These are phyloP conservation scores for Casaregolazyma lundiana DNA, from an alignment of 1,139 yeast species.

Conservation along the genomic window DNA sequence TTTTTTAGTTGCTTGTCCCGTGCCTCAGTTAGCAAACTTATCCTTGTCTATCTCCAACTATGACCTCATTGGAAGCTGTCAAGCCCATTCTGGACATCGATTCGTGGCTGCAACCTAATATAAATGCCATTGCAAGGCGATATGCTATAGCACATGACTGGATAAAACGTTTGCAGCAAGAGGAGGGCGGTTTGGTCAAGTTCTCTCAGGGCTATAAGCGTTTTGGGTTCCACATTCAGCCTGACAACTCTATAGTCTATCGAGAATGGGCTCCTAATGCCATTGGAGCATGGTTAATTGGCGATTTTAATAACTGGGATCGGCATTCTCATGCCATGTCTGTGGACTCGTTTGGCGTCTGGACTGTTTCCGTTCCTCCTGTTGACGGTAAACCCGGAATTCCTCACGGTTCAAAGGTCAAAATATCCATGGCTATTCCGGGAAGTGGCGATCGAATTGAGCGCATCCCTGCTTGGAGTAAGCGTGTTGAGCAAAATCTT, in stretches of 20 bases:
- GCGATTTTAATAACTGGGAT: conserved; percentile 89
- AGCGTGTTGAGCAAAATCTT: conserved; percentile 67
- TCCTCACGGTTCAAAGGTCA: conserved; percentile 75
- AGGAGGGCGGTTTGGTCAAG: conserved; percentile 45
- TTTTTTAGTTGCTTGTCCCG: not conserved
- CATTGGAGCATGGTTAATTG: conserved; percentile 63
- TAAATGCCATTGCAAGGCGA: conserved; percentile 54
- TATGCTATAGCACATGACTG: conserved; percentile 55
- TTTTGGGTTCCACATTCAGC: conserved; percentile 71
- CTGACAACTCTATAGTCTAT: conserved; percentile 53
- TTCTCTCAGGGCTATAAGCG: conserved; percentile 59
- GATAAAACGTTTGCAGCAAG: conserved; percentile 42
- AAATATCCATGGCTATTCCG: conserved; percentile 61
- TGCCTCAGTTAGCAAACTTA: not conserved
- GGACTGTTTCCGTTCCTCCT: conserved; percentile 52
- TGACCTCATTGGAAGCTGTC: conserved; percentile 5
- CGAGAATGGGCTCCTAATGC: conserved; percentile 93
- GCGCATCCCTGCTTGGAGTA: conserved; percentile 86
- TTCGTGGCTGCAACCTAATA: conserved; percentile 83
- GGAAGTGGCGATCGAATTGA: conserved; percentile 63
- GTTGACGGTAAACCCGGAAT: conserved; percentile 57
- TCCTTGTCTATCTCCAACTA: not conserved
- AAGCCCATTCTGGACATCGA: conserved; percentile 50
- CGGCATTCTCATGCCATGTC: conserved; percentile 53
- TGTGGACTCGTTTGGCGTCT: conserved; percentile 61